A percentile compares a stretch with the other conserved stretches of the same genome.
phyloP scores from a whole-genome alignment of 805 yeast species.

The Zygotorulaspora sp. region DNA sequence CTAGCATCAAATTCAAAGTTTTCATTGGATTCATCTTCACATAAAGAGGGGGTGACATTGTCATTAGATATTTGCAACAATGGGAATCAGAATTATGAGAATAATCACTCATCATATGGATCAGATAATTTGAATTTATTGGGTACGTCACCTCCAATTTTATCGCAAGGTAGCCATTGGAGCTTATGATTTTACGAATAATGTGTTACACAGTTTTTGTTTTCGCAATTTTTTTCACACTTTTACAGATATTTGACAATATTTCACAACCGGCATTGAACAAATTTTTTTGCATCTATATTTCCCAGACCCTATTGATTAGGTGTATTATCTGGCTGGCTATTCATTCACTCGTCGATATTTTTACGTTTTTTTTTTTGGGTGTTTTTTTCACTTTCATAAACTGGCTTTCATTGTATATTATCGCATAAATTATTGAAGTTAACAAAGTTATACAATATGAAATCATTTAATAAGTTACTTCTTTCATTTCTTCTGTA shows the following conservation, averaged over 20 bases:
- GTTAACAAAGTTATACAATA: no score
- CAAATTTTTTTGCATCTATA: no score
- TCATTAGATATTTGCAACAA: not conserved
- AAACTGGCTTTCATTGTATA: no score
- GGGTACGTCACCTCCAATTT: conserved; percentile 12
- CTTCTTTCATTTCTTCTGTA: no score
- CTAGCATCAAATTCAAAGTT: not conserved
- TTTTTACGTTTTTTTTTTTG: no score
- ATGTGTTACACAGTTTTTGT: not conserved
- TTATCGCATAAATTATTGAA: no score
- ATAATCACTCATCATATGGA: not conserved
- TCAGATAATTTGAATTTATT: not conserved
- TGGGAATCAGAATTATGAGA: not conserved
- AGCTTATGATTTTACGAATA: not conserved
- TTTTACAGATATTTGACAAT: not conserved
- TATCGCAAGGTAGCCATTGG: conserved; percentile 9
- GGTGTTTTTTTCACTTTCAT: no score
- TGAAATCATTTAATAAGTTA: no score
- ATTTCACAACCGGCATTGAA: no score
- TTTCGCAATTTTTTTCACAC: not conserved
- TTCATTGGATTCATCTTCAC: not conserved
- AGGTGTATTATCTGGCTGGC: no score
- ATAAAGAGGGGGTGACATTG: not conserved
- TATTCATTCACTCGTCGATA: no score
- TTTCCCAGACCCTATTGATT: no score